Evolutionary conservation across 148 eudicot genomes (phyloP).

Genomic region (Gaultheria prostrata): DNA sequence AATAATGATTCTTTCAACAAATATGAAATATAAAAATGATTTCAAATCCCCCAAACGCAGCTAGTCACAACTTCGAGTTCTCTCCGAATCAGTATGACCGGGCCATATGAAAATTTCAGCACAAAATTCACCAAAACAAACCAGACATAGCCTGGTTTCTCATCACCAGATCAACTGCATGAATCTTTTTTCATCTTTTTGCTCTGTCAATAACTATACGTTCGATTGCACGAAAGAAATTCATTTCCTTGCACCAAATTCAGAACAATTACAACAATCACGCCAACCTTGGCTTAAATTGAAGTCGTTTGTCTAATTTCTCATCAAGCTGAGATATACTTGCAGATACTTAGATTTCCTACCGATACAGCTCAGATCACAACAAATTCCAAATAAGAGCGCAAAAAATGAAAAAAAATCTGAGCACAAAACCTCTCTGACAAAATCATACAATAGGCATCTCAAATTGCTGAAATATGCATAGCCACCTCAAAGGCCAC

Average conservation of each 20-base stretch:
- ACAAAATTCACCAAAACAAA: not conserved
- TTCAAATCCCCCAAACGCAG: not conserved
- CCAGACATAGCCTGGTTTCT: too few relatives aligned
- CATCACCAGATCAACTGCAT: not conserved
- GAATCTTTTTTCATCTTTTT: not conserved
- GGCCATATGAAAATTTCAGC: not conserved
- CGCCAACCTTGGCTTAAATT: not conserved
- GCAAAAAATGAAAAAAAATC: not conserved
- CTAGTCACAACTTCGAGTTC: not conserved
- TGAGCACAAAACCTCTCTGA: not conserved
- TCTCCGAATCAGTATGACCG: not conserved
- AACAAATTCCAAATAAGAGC: not conserved
- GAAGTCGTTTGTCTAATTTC: not conserved
- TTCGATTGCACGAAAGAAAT: not conserved
- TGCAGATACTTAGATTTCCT: not conserved
- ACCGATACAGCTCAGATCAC: not conserved
- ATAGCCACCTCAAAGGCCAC: not conserved
- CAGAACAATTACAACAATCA: not conserved
- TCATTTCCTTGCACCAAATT: not conserved
- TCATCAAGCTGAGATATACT: not conserved
- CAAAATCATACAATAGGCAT: not conserved
- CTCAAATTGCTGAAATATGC: conserved; percentile 5
- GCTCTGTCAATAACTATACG: not conserved
- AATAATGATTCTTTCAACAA: not conserved
- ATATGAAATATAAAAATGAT: not conserved